Evolutionary conservation across 495 filamentous ascomycete species (phyloP).

Genomic region (Podospora sp.): DNA sequence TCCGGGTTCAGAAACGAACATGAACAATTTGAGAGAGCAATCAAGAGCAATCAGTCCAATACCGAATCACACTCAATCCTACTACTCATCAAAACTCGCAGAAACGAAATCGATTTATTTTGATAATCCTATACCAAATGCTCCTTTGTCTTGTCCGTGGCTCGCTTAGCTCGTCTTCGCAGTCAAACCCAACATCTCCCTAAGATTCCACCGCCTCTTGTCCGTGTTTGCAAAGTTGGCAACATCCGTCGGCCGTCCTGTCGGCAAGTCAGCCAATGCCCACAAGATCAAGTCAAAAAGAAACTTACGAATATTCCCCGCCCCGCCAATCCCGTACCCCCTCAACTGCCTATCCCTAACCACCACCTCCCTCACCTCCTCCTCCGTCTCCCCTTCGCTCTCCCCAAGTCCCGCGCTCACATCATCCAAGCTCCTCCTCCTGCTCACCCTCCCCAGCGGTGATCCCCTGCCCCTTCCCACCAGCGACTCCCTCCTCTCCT

Average conservation of each 20-base stretch:
- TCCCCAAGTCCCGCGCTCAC: conserved; percentile 4
- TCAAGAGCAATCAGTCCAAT: too few relatives aligned
- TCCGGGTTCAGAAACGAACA: too few relatives aligned
- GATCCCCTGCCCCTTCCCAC: conserved; percentile 12
- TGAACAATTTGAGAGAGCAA: too few relatives aligned
- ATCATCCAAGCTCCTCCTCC: conserved; percentile 25
- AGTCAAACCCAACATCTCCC: conserved; percentile 9
- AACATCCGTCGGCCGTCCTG: conserved; percentile 12
- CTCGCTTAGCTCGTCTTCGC: not conserved
- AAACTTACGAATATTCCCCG: conserved; percentile 43
- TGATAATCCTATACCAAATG: too few relatives aligned
- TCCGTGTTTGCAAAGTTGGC: conserved; percentile 6
- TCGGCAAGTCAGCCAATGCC: not conserved
- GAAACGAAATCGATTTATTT: too few relatives aligned
- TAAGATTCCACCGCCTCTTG: conserved; percentile 8
- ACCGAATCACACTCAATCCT: too few relatives aligned
- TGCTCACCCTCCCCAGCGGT: conserved; percentile 5
- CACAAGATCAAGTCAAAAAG: not conserved
- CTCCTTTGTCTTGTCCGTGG: too few relatives aligned
- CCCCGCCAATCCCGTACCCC: conserved; percentile 45
- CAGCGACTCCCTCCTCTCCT: conserved; percentile 13
- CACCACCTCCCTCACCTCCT: conserved; percentile 26
- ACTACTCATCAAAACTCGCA: too few relatives aligned
- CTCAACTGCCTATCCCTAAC: conserved; percentile 40
- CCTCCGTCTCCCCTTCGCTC: conserved; percentile 27